phyloP scores from a whole-genome alignment of 345 rosid species.

The Populus deltoides region DNA sequence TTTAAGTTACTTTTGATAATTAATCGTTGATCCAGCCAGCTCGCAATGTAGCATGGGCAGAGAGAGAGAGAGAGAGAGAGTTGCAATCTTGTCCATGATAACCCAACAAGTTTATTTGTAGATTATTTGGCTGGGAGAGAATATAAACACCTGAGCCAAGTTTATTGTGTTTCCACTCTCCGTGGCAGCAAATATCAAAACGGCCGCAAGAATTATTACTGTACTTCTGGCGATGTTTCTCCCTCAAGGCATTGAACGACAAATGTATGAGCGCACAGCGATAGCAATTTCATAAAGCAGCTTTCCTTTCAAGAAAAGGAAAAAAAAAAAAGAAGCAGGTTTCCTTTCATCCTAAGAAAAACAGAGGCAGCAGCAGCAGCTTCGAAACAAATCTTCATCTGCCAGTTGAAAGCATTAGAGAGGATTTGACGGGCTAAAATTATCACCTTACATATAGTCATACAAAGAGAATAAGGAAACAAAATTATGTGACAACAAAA shows the following conservation, averaged over 20 bases:
- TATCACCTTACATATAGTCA: neutral
- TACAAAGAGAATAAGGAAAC: neutral
- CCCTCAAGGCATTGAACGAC: neutral
- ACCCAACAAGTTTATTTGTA: too few relatives aligned
- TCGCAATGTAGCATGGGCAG: too few relatives aligned
- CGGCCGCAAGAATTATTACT: neutral
- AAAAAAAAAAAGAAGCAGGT: neutral
- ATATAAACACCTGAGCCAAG: too few relatives aligned
- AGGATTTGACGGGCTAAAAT: neutral
- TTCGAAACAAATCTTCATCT: neutral
- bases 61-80: too few relatives aligned
- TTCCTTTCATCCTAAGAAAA: neutral
- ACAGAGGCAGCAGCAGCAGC: neutral
- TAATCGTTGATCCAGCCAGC: too few relatives aligned
- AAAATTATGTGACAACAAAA: slow-evolving; percentile 8
- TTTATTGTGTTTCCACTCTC: neutral
- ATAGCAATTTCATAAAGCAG: neutral
- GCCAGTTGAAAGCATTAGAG: neutral
- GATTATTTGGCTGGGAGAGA: too few relatives aligned
- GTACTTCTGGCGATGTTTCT: neutral
- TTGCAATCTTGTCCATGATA: too few relatives aligned
- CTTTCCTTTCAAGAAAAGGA: neutral
- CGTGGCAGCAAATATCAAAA: neutral
- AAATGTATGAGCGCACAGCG: neutral
- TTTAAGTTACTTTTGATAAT: too few relatives aligned